A percentile compares a stretch with the other conserved stretches of the same genome.
Conservation (phyloP, 345 rosid species). For the Zanthoxylum bungeanum region DNA sequence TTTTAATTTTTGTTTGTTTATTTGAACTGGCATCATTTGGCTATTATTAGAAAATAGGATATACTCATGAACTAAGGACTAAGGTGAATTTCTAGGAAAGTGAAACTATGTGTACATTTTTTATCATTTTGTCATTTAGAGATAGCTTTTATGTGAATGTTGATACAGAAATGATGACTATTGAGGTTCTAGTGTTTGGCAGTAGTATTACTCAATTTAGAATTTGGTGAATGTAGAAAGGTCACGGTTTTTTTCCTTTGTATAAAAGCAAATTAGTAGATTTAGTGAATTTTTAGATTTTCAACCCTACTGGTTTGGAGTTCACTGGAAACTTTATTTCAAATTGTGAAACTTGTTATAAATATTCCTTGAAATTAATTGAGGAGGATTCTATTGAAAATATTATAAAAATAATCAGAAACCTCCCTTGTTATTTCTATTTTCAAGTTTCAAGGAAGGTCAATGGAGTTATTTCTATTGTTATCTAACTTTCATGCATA, state of each 20-base stretch:
- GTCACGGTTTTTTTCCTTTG: background rate
- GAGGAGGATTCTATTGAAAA: background rate
- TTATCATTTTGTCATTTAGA: background rate
- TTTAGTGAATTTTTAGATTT: no score
- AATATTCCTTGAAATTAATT: background rate
- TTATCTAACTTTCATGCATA: background rate
- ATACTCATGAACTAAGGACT: no score
- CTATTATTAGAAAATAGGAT: background rate
- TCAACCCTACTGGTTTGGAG: background rate
- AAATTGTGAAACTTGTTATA: background rate
- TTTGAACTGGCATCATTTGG: no score
- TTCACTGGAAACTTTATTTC: background rate
- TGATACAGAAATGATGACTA: background rate
- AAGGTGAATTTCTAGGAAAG: no score
- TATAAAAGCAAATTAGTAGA: background rate
- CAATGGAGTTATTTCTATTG: background rate
- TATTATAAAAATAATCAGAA: no score
- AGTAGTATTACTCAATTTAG: no score
- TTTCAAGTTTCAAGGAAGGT: background rate
- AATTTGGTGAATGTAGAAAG: background rate
- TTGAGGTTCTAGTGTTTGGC: background rate
- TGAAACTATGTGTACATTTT: no score
- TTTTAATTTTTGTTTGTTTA: no score
- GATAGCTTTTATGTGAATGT: background rate
- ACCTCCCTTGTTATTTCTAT: background rate